Percentiles rank a stretch among this genome's conserved stretches.
These are phyloP conservation scores for Penicillium coprophilum DNA, from an alignment of 495 filamentous ascomycete genomes.

Conservation along the genomic window DNA sequence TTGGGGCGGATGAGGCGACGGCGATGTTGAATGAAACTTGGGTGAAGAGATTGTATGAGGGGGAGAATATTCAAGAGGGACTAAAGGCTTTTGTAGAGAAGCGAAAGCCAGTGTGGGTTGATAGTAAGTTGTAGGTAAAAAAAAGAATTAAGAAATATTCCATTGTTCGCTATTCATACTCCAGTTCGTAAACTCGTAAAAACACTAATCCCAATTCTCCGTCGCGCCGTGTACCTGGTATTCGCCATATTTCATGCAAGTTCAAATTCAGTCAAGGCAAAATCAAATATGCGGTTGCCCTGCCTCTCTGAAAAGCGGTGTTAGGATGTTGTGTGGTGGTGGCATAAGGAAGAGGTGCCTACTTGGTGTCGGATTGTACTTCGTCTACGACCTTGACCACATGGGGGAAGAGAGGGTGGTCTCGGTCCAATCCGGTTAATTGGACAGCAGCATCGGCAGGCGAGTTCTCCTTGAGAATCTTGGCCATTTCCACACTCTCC, in stretches of 20 bases:
- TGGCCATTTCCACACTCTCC: conserved; percentile 77
- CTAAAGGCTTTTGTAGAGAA: conserved; percentile 80
- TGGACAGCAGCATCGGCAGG: conserved; percentile 67
- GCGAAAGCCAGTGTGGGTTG: conserved; percentile 70
- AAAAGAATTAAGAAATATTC: too few species aligned
- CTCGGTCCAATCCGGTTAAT: conserved; percentile 71
- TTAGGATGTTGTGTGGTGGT: conserved; percentile 1
- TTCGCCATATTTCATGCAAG: conserved; percentile 39
- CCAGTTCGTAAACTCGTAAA: conserved; percentile 18
- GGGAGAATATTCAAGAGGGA: conserved; percentile 81
- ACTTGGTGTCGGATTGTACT: conserved; percentile 62
- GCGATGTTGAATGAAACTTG: conserved; percentile 55
- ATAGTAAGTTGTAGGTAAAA: conserved; percentile 70
- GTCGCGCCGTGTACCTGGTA: conserved; percentile 25
- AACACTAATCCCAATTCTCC: conserved; percentile 11
- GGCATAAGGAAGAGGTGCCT: conserved; percentile 16
- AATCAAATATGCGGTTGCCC: conserved; percentile 32
- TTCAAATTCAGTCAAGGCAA: conserved; percentile 15
- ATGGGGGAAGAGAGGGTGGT: conserved; percentile 68
- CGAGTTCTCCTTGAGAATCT: conserved; percentile 70
- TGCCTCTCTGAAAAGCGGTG: conserved; percentile 21
- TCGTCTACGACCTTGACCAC: conserved; percentile 72
- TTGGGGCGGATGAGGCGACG: conserved; percentile 65
- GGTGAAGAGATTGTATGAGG: conserved; percentile 61
- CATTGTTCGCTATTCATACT: conserved; percentile 21